Evolutionary conservation across 805 yeast genomes (phyloP).

Genomic region (Citeromyces nyonsensis): DNA sequence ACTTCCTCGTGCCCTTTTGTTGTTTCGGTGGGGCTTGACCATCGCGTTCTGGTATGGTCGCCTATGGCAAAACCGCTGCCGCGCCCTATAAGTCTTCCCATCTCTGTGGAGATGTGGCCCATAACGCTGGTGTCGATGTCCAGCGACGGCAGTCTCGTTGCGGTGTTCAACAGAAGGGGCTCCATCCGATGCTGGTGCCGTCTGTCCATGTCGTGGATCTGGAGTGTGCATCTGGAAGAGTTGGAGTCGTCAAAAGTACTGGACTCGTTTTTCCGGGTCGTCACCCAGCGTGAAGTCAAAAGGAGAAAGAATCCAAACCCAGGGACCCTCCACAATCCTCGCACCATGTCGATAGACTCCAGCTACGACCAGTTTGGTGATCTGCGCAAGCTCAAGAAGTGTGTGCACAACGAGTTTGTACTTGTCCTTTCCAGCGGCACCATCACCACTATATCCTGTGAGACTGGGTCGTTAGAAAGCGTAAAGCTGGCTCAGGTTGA

Average conservation of each 20-base stretch:
- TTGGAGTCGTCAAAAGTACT: constrained; percentile 21
- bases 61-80: constrained; percentile 36
- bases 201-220: constrained; percentile 32
- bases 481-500: constrained; percentile 14
- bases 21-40: constrained; percentile 62
- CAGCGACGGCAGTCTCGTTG: constrained; percentile 40
- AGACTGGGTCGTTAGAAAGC: constrained; percentile 24
- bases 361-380: constrained; percentile 13
- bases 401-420: constrained; percentile 27
- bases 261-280: constrained; percentile 46
- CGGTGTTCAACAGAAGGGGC: constrained; percentile 37
- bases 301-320: constrained; percentile 11
- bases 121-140: constrained; percentile 41
- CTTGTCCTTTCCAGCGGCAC: constrained; percentile 36
- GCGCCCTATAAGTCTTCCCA: constrained; percentile 25
- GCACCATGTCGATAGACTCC: constrained; percentile 16
- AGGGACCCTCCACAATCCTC: background rate
- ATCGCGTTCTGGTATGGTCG: constrained; percentile 59
- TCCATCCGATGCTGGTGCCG: constrained; percentile 48
- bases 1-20: constrained; percentile 52
- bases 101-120: constrained; percentile 38
- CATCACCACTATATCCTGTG: constrained; percentile 30
- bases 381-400: constrained; percentile 11
- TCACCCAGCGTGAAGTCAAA: constrained; percentile 29
- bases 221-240: constrained; percentile 30